phyloP scores from a whole-genome alignment of 495 filamentous ascomycete genomes.

The Aspergillus indologenus region DNA sequence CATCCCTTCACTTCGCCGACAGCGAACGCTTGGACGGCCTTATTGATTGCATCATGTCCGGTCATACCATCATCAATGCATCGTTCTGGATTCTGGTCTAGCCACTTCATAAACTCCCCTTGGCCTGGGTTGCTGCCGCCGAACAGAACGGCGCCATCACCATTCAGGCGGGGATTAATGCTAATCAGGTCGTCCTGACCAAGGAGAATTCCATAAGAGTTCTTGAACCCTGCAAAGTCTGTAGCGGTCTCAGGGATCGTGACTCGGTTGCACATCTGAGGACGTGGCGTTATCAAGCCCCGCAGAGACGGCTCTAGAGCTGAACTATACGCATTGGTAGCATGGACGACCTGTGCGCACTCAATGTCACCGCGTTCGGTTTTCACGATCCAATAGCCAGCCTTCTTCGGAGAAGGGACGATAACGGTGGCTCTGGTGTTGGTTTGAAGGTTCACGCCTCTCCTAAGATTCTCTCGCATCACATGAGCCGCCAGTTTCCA shows the following conservation, averaged over 20 bases:
- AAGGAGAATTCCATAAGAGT: slow-evolving; percentile 1
- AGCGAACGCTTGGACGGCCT: no score
- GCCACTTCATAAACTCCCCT: slow-evolving; percentile 1
- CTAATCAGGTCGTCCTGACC: not conserved
- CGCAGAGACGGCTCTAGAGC: slow-evolving; percentile 5
- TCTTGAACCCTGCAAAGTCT: no score
- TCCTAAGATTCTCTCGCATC: no score
- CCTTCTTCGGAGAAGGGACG: no score
- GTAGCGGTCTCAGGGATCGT: not conserved
- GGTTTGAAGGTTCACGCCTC: no score
- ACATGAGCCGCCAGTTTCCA: no score
- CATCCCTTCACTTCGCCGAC: not conserved
- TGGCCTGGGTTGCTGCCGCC: slow-evolving; percentile 10
- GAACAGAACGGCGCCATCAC: slow-evolving; percentile 1
- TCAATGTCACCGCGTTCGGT: no score
- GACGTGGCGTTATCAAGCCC: not conserved
- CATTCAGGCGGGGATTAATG: slow-evolving; percentile 5
- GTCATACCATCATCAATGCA: no score
- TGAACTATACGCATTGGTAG: slow-evolving; percentile 9
- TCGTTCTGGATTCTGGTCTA: not conserved
- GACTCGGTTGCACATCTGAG: slow-evolving; percentile 9
- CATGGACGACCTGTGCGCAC: no score
- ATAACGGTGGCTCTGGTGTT: no score
- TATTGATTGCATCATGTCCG: no score
- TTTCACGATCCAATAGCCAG: no score